These are phyloP conservation scores for Cytidiella melzeri DNA, from an alignment of 768 basidiomycete genomes.

Conservation along the genomic window DNA sequence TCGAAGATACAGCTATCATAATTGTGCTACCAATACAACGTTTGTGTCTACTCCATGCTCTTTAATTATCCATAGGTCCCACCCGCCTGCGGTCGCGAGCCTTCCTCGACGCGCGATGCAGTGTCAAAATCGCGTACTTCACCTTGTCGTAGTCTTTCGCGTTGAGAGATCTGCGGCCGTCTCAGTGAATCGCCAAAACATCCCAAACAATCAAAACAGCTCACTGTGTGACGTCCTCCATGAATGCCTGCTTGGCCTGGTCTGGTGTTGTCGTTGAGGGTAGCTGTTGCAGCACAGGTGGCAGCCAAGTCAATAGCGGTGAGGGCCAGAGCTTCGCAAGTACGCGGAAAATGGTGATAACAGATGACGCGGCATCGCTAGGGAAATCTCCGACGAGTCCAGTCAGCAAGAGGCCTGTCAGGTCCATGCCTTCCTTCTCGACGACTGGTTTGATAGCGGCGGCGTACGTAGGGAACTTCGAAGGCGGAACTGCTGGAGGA, in stretches of 20 bases:
- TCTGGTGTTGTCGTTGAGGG: slow-evolving; percentile 54
- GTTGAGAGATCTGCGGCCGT: slow-evolving; percentile 50
- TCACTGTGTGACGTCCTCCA: slow-evolving; percentile 70
- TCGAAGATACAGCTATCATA: neutral
- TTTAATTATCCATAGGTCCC: slow-evolving; percentile 32
- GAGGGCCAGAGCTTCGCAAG: slow-evolving; percentile 61
- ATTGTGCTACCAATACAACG: neutral
- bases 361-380: slow-evolving; percentile 68
- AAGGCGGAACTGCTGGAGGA: slow-evolving; percentile 37
- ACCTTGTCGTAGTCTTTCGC: slow-evolving; percentile 69
- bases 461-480: slow-evolving; percentile 59
- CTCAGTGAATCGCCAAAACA: slow-evolving; percentile 7
- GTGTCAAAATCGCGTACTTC: slow-evolving; percentile 65
- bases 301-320: slow-evolving; percentile 69
- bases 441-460: slow-evolving; percentile 54
- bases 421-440: slow-evolving; percentile 64
- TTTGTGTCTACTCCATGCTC: neutral
- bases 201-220: slow-evolving; percentile 24
- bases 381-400: slow-evolving; percentile 87
- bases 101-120: slow-evolving; percentile 73
- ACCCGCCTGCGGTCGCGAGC: slow-evolving; percentile 55
- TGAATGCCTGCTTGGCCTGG: slow-evolving; percentile 63
- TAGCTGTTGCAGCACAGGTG: slow-evolving; percentile 63
- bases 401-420: slow-evolving; percentile 61
- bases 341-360: slow-evolving; percentile 74